A percentile compares a stretch with the other conserved stretches of the same genome.
Conservation (phyloP, 768 basidiomycete genomes). For the Auricularia auricula-judae region DNA sequence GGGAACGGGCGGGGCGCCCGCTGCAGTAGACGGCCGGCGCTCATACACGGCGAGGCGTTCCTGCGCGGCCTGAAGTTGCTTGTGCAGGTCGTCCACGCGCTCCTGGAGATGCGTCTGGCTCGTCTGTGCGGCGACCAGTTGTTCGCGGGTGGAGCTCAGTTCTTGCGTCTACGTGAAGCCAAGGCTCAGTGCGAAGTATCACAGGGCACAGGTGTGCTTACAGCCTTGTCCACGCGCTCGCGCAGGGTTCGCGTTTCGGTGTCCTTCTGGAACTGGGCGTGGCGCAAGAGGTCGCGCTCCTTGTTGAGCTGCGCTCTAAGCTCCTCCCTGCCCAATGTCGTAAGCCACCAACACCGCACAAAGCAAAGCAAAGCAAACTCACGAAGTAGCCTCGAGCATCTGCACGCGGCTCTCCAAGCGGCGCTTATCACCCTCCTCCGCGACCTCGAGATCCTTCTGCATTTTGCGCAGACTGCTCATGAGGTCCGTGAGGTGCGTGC, state of each 20-base stretch:
- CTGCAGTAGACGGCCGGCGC: slow-evolving; percentile 34
- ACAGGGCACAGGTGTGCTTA: slow-evolving; percentile 23
- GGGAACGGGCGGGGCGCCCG: slow-evolving; percentile 15
- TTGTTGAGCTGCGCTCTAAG: slow-evolving; percentile 54
- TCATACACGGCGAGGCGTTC: slow-evolving; percentile 87
- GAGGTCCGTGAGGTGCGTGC: slow-evolving; percentile 75
- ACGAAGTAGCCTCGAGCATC: slow-evolving; percentile 39
- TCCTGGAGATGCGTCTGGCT: slow-evolving; percentile 72
- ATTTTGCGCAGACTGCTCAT: slow-evolving; percentile 48
- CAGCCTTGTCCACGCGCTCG: slow-evolving; percentile 55
- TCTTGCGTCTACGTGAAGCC: slow-evolving; percentile 40
- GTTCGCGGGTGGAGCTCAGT: slow-evolving; percentile 55
- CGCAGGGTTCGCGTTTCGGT: slow-evolving; percentile 71
- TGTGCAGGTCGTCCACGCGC: slow-evolving; percentile 47
- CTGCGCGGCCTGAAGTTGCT: slow-evolving; percentile 60
- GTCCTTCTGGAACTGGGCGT: slow-evolving; percentile 68
- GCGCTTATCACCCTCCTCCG: slow-evolving; percentile 49
- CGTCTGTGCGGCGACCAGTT: slow-evolving; percentile 60
- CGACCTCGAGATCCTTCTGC: neutral
- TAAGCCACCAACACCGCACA: slow-evolving; percentile 24
- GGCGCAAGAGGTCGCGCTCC: slow-evolving; percentile 67
- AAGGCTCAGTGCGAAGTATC: too few species aligned
- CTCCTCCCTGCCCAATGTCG: slow-evolving; percentile 29
- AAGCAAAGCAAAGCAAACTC: neutral
- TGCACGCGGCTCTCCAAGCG: slow-evolving; percentile 73